Conservation (phyloP, 2,329 filamentous ascomycete species). For the Myriosclerotinia duriaeana region DNA sequence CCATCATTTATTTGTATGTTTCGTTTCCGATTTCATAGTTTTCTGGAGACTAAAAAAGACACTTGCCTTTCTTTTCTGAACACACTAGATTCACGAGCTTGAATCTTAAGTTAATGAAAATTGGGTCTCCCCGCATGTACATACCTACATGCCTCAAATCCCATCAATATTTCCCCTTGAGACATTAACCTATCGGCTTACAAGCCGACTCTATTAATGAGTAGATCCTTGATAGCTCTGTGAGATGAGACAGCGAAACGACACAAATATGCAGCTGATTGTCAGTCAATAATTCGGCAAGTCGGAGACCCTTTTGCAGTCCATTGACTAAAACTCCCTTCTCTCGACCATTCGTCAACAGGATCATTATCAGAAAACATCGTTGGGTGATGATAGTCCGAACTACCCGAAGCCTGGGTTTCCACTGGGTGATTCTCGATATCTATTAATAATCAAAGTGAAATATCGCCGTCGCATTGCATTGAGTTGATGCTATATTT, state of each 20-base stretch:
- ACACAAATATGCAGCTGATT: background rate
- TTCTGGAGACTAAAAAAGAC: background rate
- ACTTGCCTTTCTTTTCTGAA: background rate
- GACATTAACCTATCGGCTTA: no score
- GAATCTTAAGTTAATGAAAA: background rate
- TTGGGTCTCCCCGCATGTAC: background rate
- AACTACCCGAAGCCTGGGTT: no score
- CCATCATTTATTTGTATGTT: background rate
- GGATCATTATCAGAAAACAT: no score
- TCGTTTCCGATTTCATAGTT: background rate
- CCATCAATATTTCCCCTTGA: background rate
- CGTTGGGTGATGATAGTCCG: no score
- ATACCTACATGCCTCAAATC: background rate
- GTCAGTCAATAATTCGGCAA: background rate
- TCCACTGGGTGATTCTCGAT: background rate
- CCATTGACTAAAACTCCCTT: background rate
- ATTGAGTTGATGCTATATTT: slow-evolving; percentile 1
- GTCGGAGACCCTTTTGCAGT: no score
- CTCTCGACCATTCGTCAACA: background rate
- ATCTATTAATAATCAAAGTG: background rate
- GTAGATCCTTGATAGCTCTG: no score
- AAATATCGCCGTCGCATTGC: slow-evolving; percentile 3
- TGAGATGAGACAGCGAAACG: background rate
- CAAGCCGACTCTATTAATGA: no score
- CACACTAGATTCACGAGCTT: background rate